These are phyloP conservation scores for Sisymbrium altissimum DNA, from an alignment of 345 rosid species.

Conservation along the genomic window DNA sequence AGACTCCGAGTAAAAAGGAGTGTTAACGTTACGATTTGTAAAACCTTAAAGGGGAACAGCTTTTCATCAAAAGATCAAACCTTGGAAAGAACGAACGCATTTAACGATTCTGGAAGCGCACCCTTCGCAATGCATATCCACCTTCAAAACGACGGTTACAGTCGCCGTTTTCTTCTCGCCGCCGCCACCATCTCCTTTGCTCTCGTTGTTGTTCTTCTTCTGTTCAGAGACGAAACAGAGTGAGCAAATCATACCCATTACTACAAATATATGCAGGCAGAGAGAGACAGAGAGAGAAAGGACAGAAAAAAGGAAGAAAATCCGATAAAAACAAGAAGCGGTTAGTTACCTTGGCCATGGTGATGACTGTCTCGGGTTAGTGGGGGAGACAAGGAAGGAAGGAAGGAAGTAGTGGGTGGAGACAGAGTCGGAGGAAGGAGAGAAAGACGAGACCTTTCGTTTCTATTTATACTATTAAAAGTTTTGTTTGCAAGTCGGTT, in stretches of 20 bases:
- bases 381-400: neutral
- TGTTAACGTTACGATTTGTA: neutral
- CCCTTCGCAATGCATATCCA: conserved; percentile 84
- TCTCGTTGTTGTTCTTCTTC: conserved; percentile 30
- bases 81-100: conserved; percentile 45
- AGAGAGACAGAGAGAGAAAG: neutral
- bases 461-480: conserved; percentile 26
- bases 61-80: conserved; percentile 32
- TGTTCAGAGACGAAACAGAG: conserved; percentile 31
- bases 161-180: conserved; percentile 24
- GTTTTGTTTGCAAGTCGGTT: neutral
- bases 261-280: neutral
- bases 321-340: neutral
- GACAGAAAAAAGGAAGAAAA: too few species aligned
- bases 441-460: conserved; percentile 11
- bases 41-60: too few species aligned
- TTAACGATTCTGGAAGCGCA: conserved; percentile 56
- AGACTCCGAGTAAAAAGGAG: neutral
- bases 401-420: conserved; percentile 14
- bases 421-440: conserved; percentile 21
- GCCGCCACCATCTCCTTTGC: conserved; percentile 21
- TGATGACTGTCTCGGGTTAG: conserved; percentile 19
- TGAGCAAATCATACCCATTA: conserved; percentile 29
- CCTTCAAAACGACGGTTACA: conserved; percentile 50
- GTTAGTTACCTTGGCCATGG: conserved; percentile 30